These are phyloP conservation scores for Ustilago crameri DNA, from an alignment of 1,284 basidiomycete species.

Conservation along the genomic window DNA sequence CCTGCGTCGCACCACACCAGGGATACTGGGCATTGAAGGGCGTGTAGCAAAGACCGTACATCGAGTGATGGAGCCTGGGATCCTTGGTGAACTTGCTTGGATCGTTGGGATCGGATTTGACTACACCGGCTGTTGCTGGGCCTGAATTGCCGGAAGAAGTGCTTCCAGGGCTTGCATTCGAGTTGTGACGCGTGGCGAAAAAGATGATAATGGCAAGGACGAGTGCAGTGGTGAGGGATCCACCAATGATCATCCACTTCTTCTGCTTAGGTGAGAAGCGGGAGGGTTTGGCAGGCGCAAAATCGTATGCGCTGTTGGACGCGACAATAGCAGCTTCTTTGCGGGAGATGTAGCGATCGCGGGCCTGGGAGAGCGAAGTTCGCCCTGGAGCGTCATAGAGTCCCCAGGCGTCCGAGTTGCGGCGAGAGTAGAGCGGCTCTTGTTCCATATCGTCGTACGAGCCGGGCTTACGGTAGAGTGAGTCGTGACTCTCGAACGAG, in stretches of 20 bases:
- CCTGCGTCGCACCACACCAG: constrained; percentile 69
- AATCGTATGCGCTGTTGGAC: constrained; percentile 19
- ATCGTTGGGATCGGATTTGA: constrained; percentile 72
- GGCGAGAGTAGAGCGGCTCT: constrained; percentile 21
- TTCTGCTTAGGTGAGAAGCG: constrained; percentile 35
- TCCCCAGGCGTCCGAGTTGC: constrained; percentile 34
- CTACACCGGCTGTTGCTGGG: constrained; percentile 26
- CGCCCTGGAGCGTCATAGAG: constrained; percentile 20
- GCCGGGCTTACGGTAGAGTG: constrained; percentile 19
- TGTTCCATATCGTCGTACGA: constrained; percentile 20
- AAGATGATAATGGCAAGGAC: constrained; percentile 44
- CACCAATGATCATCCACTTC: constrained; percentile 25
- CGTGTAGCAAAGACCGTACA: constrained; percentile 70
- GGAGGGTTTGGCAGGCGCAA: constrained; percentile 11
- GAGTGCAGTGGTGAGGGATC: constrained; percentile 23
- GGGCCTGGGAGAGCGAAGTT: constrained; percentile 29
- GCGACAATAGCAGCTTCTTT: constrained; percentile 36
- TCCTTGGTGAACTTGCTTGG: constrained; percentile 77
- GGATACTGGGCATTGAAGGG: constrained; percentile 64
- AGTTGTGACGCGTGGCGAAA: constrained; percentile 36
- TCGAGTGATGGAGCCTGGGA: constrained; percentile 74
- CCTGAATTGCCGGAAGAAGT: not conserved
- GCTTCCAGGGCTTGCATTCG: constrained; percentile 10
- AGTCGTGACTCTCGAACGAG: constrained; percentile 23
- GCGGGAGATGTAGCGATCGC: constrained; percentile 52